Evolutionary conservation across 345 rosid species (phyloP).

Genomic region (Corymbia maculata): DNA sequence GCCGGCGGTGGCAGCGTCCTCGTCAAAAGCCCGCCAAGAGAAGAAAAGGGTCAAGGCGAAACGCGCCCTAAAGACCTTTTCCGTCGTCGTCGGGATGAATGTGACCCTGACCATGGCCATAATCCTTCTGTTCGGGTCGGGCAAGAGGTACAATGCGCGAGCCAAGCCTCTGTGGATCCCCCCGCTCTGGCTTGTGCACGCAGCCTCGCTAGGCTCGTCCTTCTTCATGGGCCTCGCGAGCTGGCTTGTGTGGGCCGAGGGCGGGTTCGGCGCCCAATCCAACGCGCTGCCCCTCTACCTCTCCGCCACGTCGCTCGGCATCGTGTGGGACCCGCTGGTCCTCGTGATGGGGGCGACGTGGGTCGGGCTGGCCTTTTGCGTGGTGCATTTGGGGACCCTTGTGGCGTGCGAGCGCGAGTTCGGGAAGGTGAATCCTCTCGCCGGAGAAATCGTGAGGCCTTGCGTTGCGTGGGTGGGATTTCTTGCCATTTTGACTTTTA

Average conservation of each 20-base stretch:
- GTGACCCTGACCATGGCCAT: constrained; percentile 1
- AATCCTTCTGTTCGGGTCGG: constrained; percentile 22
- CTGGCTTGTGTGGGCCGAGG: constrained; percentile 25
- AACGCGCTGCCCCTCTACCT: constrained; percentile 22
- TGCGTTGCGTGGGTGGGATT: constrained; percentile 25
- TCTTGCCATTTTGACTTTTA: constrained; percentile 10
- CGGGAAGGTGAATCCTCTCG: constrained; percentile 3
- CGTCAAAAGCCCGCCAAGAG: background rate
- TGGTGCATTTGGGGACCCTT: constrained; percentile 16
- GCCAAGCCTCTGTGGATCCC: constrained; percentile 24
- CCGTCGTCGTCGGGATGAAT: background rate
- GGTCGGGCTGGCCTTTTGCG: constrained; percentile 12
- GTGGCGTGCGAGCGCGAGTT: constrained; percentile 8
- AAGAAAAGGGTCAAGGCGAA: background rate
- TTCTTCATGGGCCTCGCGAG: constrained; percentile 23
- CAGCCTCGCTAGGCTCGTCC: constrained; percentile 13
- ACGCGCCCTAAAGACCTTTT: constrained; percentile 5
- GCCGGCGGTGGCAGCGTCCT: background rate
- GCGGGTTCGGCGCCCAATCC: constrained; percentile 4
- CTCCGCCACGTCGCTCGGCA: constrained; percentile 9
- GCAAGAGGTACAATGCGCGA: constrained; percentile 3
- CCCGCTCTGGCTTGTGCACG: constrained; percentile 12
- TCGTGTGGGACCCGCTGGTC: constrained; percentile 29
- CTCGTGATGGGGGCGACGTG: constrained; percentile 11
- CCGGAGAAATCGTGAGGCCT: constrained; percentile 14